Evolutionary conservation across 352 stramenopile genomes (phyloP), one percentile per base, ranked within the genome.

Genomic region (Saprolegnia diclina): DNA sequence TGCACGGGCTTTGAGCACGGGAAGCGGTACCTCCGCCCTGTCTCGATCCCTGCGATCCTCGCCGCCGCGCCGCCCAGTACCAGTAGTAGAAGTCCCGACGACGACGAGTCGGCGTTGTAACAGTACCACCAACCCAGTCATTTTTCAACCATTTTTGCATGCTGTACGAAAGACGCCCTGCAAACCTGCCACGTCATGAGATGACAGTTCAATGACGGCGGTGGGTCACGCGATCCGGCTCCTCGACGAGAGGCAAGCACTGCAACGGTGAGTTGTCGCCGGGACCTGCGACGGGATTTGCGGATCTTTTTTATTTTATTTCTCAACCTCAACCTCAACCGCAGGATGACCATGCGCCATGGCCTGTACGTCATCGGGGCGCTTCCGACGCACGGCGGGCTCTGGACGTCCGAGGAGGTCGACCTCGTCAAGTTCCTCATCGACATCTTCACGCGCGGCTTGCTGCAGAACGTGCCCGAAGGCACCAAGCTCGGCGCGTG

Each of bases 1-100:
- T 57, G 42, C 63, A 52, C 54, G 18, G 63, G 63, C 26, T 69
- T 61, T 22, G 42, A 69, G n/a, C 21, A 44, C 37, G 63, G 63
- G 19, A 69, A 69, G 38, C 63, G 54, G 40, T 69, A 62, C 21
- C 53, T 69, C 0, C 24, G 54, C 18, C 63, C 63, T 14, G 63
- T 69, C n/a, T 62, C 45, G 19, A 52, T 69, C 21, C 13, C 63
- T 4, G 9, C 53, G 32, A 9, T 69, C 11, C 37, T 69, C 29
- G 56, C 22, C 10, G 40, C 46, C 37, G 56, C 18, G n/a, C 46
- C 56, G n/a, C 24, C 11, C 52, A 59, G 52, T 24, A 59, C 3
- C 35, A 59, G n/a, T 59, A 59, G 52, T 24, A 59, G 35, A 21
- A 59, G 52, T 26, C 52, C 52, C 35, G 13, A 16, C 24, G 52